Evolutionary conservation across 805 yeast species (phyloP).

Genomic region (Kazachstania africana): DNA sequence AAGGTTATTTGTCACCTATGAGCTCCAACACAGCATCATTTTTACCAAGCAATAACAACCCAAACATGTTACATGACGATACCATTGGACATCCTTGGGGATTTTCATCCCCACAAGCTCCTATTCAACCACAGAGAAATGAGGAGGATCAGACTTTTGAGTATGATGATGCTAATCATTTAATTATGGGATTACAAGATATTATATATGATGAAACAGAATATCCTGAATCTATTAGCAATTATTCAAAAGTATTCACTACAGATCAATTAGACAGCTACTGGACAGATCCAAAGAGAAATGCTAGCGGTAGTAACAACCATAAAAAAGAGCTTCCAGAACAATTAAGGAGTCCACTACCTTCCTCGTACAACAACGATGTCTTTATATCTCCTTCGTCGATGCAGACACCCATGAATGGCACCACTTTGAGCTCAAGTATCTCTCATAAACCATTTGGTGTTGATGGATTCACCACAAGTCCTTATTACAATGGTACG

Average conservation of each 20-base stretch:
- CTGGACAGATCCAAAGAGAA: conserved; percentile 16
- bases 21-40: background rate
- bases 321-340: background rate
- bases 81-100: background rate
- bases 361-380: conserved; percentile 1
- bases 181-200: conserved; percentile 23
- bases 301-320: background rate
- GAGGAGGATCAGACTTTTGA: conserved; percentile 18
- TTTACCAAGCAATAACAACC: background rate
- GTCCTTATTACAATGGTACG: background rate
- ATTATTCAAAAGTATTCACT: conserved; percentile 22
- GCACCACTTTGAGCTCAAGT: background rate
- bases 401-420: background rate
- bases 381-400: conserved; percentile 1
- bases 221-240: conserved; percentile 19
- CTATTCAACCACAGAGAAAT: background rate
- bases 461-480: background rate
- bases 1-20: conserved; percentile 1
- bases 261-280: conserved; percentile 28
- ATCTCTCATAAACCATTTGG: background rate
- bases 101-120: conserved; percentile 1
- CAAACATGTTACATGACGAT: background rate
- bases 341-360: background rate
- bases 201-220: conserved; percentile 24
- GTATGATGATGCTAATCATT: conserved; percentile 21